Conservation (phyloP, 345 rosid species). For the Lagerstroemia speciosa region DNA sequence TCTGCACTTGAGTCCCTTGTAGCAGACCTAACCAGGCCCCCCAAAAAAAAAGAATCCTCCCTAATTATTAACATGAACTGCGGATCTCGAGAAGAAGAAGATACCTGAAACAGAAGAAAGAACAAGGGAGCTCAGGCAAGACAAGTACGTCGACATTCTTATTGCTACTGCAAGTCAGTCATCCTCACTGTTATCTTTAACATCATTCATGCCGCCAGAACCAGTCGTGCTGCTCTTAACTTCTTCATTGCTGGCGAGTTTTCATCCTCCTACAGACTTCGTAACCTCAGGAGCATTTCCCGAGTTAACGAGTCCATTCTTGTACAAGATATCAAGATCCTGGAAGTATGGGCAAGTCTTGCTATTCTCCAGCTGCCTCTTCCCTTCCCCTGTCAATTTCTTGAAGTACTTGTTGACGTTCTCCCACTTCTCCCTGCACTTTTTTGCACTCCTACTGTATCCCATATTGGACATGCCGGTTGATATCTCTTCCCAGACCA, state of each 20-base stretch:
- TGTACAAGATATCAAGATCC: constrained; percentile 37
- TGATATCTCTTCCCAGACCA: constrained; percentile 68
- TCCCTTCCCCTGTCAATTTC: constrained; percentile 33
- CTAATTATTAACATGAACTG: not conserved
- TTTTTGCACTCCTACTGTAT: constrained; percentile 45
- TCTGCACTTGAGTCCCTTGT: too few species aligned
- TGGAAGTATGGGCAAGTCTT: constrained; percentile 44
- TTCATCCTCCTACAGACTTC: not conserved
- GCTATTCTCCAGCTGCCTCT: constrained; percentile 34
- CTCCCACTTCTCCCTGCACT: constrained; percentile 86
- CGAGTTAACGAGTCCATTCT: constrained; percentile 20
- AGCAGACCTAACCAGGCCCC: too few species aligned
- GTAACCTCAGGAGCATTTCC: constrained; percentile 10
- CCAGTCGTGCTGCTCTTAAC: not conserved
- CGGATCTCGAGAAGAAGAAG: not conserved
- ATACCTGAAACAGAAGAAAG: not conserved
- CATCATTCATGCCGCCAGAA: not conserved
- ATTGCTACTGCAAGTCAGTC: not conserved
- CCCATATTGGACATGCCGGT: constrained; percentile 45
- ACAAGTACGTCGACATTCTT: not conserved
- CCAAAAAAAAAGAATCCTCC: too few species aligned
- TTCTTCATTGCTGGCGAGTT: not conserved
- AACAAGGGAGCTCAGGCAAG: not conserved
- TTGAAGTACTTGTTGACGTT: constrained; percentile 68
- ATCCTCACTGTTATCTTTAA: not conserved